These are phyloP conservation scores for Diaporthe citri DNA, from an alignment of 2,329 filamentous ascomycete species.

Conservation along the genomic window DNA sequence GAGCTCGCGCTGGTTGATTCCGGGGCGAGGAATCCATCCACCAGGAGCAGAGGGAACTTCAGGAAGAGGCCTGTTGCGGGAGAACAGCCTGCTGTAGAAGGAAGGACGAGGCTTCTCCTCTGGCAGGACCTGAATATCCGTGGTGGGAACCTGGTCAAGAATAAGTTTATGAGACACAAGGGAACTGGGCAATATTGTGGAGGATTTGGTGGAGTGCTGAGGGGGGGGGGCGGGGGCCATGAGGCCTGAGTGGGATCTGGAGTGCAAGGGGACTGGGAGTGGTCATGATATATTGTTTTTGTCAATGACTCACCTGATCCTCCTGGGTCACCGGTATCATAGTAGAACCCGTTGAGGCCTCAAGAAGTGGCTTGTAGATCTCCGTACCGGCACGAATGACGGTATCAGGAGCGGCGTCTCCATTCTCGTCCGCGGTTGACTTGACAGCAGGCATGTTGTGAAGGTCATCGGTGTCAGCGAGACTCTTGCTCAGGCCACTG, in stretches of 20 bases:
- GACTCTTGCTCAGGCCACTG: slow-evolving; percentile 7
- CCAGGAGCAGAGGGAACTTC: not conserved
- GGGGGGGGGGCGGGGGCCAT: too few species aligned
- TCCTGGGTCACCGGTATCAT: slow-evolving; percentile 17
- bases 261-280: not conserved
- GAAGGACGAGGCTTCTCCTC: not conserved
- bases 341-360: slow-evolving; percentile 35
- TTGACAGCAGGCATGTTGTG: not conserved
- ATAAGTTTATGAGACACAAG: not conserved
- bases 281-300: not conserved
- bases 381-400: not conserved
- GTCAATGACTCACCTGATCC: not conserved
- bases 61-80: not conserved
- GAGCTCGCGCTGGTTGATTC: not conserved
- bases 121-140: not conserved
- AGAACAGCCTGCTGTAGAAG: not conserved
- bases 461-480: not conserved
- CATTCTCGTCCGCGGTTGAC: not conserved
- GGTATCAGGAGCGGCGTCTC: slow-evolving; percentile 1
- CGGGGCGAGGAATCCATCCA: not conserved
- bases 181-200: not conserved
- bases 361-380: slow-evolving; percentile 25
- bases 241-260: not conserved
- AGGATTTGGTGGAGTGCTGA: not conserved
- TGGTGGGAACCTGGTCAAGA: not conserved